Evolutionary conservation across 192 early-diverging fungal genomes (phyloP).

Genomic region (Backusella westeae): DNA sequence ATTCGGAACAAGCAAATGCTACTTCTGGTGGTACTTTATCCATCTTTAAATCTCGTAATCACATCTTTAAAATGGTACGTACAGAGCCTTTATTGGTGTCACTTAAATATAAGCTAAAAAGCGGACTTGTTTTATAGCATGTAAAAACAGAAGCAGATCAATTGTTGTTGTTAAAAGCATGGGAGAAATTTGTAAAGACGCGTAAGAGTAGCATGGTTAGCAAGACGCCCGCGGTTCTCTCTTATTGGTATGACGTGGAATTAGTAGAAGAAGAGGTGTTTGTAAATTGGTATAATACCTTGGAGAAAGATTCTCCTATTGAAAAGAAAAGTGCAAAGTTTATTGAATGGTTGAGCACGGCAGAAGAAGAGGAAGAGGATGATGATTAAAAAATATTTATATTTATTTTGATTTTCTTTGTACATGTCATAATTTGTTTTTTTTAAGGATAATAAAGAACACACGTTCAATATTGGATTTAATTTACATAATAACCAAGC

Average conservation of each 20-base stretch:
- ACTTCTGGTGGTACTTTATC: conserved; percentile 34
- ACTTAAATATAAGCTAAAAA: background rate
- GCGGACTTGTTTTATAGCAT: conserved; percentile 38
- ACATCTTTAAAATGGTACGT: conserved; percentile 45
- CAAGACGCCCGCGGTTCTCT: conserved; percentile 61
- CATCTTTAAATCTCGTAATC: conserved; percentile 37
- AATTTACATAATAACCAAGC: background rate
- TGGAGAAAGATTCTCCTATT: conserved; percentile 51
- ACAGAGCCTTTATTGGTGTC: background rate
- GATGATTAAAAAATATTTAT: background rate
- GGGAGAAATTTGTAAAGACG: conserved; percentile 54
- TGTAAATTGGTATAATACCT: conserved; percentile 58
- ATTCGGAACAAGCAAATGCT: conserved; percentile 30
- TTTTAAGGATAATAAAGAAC: background rate
- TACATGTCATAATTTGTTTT: background rate
- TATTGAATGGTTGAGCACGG: conserved; percentile 76
- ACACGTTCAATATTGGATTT: background rate
- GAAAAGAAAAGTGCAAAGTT: conserved; percentile 66
- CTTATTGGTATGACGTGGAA: conserved; percentile 70
- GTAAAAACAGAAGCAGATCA: conserved; percentile 60
- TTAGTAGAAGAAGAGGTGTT: conserved; percentile 81
- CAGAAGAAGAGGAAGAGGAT: conserved; percentile 73
- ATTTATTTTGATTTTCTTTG: background rate
- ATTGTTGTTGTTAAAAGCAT: conserved; percentile 51
- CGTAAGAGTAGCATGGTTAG: conserved; percentile 45